Percentiles rank a stretch among this genome's conserved stretches.
Conservation (phyloP, 345 rosid species). For the Eucalyptus albens region DNA sequence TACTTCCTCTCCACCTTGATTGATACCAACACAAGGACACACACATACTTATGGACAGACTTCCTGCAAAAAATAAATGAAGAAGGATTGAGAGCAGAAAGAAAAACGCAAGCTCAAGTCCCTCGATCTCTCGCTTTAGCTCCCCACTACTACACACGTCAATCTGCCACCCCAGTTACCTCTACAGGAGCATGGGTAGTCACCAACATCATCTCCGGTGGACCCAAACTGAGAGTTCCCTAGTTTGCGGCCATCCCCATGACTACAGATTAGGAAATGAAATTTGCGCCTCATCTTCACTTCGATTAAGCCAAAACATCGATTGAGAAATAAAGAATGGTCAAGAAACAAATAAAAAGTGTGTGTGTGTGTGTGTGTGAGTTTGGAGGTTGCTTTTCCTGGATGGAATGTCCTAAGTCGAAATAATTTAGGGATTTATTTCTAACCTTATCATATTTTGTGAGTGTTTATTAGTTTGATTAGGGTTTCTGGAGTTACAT, state of each 20-base stretch:
- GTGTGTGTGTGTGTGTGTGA: too few species aligned
- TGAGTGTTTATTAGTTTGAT: background rate
- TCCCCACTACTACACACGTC: too few species aligned
- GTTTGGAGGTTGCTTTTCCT: background rate
- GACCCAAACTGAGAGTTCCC: background rate
- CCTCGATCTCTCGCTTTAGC: too few species aligned
- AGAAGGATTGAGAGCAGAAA: too few species aligned
- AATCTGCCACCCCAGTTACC: background rate
- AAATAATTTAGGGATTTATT: background rate
- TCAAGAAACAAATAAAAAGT: background rate
- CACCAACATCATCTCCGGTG: background rate
- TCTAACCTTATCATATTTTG: background rate
- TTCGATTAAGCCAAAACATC: background rate
- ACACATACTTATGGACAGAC: too few species aligned
- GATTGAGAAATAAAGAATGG: background rate
- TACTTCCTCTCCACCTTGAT: too few species aligned
- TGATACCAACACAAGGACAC: too few species aligned
- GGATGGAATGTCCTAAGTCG: background rate
- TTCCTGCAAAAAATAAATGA: too few species aligned
- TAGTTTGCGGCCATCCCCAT: background rate
- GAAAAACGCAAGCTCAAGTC: too few species aligned
- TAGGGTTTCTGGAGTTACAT: slow-evolving; percentile 40
- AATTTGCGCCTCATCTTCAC: background rate
- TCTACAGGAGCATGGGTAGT: background rate
- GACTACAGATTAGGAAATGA: background rate